Evolutionary conservation across 2,329 filamentous ascomycete species (phyloP), one percentile per base, ranked within the genome.

Genomic region (Trichoderma asperellum): DNA sequence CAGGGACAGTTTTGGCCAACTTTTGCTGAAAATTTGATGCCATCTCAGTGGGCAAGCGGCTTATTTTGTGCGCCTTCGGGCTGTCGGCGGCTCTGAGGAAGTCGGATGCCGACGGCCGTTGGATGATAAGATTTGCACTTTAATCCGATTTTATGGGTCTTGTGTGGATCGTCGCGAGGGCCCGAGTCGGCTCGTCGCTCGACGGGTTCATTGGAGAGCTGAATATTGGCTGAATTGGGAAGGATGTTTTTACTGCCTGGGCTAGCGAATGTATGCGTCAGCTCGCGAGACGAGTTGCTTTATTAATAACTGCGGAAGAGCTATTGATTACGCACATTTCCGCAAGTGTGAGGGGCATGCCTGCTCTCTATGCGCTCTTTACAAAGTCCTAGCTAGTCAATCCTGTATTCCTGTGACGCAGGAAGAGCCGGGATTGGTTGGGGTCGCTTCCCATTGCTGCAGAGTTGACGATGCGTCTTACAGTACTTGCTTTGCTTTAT

Each of bases 41-140:
- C 58, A 68, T 68, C 66, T 37, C 66, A 34, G 55, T 37, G 58
- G 58, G 40, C 58, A 61, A 29, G 27, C 18, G 11, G 43, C 35
- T 56, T n/a, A 27, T 53, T 52, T 52, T 56, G 61, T 58, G 27
- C 40, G 61, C 32, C 35, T 43, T 43, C 61, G 68, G 68, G 52
- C 35, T 57, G 68, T 69, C 68, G 68, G 68, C n/a, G 68, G 68
- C 57, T 47, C 11, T n/a, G 34, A 62, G 68, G 68, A 35, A 66
- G 52, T 69, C 68, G 68, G 68, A 27, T 32, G 18, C 66, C 66
- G 66, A 68, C 58, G 58, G 52, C 66, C 66, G 66, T 6, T 49
- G 47, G 47, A 11, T 55, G 32, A 24, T 24, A 29, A 40, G 53
- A 55, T 18, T n/a, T 10, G 49, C 24, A 52, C 49, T 24, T 24